Percentiles rank a stretch among this genome's conserved stretches.
phyloP scores from a whole-genome alignment of 75 land plant genomes.

The Chamaecyparis obtusa region DNA sequence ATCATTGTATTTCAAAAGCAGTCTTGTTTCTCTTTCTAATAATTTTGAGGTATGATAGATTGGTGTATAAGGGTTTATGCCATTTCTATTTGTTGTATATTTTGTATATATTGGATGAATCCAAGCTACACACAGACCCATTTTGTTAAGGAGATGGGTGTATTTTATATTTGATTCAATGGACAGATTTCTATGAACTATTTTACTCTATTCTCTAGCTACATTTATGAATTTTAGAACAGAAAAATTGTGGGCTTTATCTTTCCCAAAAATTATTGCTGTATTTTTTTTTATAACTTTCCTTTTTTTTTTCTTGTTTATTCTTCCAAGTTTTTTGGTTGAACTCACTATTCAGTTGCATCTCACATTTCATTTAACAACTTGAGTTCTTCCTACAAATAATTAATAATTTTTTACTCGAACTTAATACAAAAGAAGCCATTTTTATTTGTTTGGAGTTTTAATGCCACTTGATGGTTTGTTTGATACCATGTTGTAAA shows the following conservation, averaged over 20 bases:
- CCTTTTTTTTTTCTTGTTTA: neutral
- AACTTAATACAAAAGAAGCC: neutral
- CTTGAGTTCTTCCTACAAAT: neutral
- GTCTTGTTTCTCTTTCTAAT: neutral
- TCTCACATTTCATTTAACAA: neutral
- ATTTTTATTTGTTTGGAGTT: neutral
- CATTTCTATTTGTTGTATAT: neutral
- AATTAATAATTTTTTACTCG: neutral
- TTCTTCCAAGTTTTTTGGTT: neutral
- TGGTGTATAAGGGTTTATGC: neutral
- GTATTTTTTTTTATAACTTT: neutral
- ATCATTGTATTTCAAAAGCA: conserved; percentile 63
- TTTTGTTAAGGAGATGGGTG: too few relatives aligned
- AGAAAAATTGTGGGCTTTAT: too few relatives aligned
- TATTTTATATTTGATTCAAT: neutral
- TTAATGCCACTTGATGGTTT: neutral
- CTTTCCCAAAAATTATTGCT: neutral
- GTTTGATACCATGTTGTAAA: neutral
- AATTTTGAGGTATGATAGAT: neutral
- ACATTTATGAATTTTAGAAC: too few relatives aligned
- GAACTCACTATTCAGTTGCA: neutral
- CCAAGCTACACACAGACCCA: neutral
- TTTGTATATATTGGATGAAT: neutral
- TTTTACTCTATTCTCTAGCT: too few relatives aligned
- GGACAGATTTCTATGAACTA: too few relatives aligned